Percentiles rank a stretch among this genome's conserved stretches.
phyloP scores from a whole-genome alignment of 352 stramenopile species.

The Phytophthora ramorum region DNA sequence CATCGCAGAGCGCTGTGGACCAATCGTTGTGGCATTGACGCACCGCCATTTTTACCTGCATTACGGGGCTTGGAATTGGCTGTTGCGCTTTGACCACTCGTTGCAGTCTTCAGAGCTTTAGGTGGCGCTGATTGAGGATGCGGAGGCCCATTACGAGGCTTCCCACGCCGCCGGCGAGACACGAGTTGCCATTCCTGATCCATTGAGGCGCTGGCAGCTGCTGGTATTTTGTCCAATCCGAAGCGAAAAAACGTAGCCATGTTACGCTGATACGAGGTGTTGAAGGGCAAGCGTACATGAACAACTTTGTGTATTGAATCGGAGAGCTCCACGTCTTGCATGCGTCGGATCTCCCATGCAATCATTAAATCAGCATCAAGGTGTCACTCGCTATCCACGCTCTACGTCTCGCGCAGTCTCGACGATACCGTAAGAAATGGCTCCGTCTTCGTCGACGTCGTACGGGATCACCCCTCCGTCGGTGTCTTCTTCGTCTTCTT shows the following conservation, averaged over 20 bases:
- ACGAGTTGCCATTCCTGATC: slow-evolving; percentile 42
- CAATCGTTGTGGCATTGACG: slow-evolving; percentile 12
- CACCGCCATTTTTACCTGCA: slow-evolving; percentile 1
- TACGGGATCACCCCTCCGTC: slow-evolving; percentile 32
- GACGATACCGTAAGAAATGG: slow-evolving; percentile 28
- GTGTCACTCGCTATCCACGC: slow-evolving; percentile 16
- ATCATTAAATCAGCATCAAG: not conserved
- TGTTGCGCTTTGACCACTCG: slow-evolving; percentile 5
- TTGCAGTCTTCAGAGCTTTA: not conserved
- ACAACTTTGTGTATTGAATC: not conserved
- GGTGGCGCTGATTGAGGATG: not conserved
- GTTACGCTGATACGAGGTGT: slow-evolving; percentile 3
- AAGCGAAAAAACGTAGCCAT: slow-evolving; percentile 19
- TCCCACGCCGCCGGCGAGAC: slow-evolving; percentile 26
- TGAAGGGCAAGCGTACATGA: not conserved
- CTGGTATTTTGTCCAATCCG: slow-evolving; percentile 19
- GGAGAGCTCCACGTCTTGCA: not conserved
- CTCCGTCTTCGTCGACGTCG: slow-evolving; percentile 30
- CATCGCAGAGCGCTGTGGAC: slow-evolving; percentile 2
- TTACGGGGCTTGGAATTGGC: not conserved
- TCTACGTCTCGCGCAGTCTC: slow-evolving; percentile 28
- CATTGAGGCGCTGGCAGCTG: slow-evolving; percentile 9
- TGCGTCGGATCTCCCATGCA: not conserved
- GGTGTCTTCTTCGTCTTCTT: slow-evolving; percentile 19
- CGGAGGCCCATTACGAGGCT: slow-evolving; percentile 13